Evolutionary conservation across 2,329 filamentous ascomycete species (phyloP), one percentile per base, ranked within the genome.

Genomic region (Pyricularia pennisetigena): DNA sequence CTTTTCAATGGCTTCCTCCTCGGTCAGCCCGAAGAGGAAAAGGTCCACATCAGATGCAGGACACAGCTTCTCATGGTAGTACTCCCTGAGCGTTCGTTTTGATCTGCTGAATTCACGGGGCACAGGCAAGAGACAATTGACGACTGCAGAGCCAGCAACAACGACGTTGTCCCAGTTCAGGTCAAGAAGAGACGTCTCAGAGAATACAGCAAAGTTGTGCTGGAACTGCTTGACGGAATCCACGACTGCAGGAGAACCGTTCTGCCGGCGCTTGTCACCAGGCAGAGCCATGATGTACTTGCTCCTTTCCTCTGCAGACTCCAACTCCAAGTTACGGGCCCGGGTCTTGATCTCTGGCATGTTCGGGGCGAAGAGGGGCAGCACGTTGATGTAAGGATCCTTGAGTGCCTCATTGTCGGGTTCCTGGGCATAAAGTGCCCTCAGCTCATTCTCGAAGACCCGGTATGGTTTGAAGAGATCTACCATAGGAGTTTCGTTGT

Each of bases 31-130:
- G 73, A 95, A 94, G 32, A 97, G 79, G 75, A 97, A 97, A 2
- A 97, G 82, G 75, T 96, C 93, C 10, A 97, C 90, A 76, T 97
- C 93, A 4, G 91, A 94, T 0, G 92, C 92, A 0, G 92, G 92
- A 12, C 90, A 91, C 71, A 94, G 86, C 70, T 88, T 87, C 74
- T 94, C 87, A 74, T 96, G 93, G 72, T 94, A 97, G 76, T 93
- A 96, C 78, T 89, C 81, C 75, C 89, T 81, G 72, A 89, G 79
- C 70, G 82, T 82, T 67, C 85, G 83, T 80, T 91, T 91, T 64
- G 87, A 89, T 35, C 80, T 78, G 65, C 82, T 84, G 76, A 88
- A 87, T 70, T 87, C 78, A 2, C 85, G 78, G 6, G 89, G 89
- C 6, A 92, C 86, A 0, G 92, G 90, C 16, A 96, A 78, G 41